These are phyloP conservation scores for Sequoia sempervirens DNA, from an alignment of 75 land plant species.

Conservation along the genomic window DNA sequence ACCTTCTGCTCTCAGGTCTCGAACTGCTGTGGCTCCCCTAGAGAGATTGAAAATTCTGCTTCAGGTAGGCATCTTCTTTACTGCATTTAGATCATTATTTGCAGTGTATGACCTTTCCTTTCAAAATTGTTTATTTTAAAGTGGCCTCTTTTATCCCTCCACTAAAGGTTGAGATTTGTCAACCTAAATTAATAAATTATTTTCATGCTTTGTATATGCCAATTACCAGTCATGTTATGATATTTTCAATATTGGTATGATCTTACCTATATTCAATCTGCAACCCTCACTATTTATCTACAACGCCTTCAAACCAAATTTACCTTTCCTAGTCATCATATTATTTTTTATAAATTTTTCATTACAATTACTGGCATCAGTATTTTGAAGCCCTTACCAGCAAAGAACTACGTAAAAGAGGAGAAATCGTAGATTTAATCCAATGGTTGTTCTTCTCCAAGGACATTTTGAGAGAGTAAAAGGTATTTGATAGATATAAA, in stretches of 20 bases:
- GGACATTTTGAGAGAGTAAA: background rate
- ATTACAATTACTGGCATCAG: background rate
- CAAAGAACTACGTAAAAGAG: background rate
- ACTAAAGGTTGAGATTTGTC: background rate
- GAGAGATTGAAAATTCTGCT: conserved; percentile 88
- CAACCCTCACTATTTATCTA: no score
- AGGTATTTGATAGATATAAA: background rate
- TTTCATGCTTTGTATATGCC: background rate
- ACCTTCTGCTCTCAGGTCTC: conserved; percentile 60
- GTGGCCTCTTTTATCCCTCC: background rate
- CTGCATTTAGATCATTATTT: background rate
- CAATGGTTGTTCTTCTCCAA: background rate
- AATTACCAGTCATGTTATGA: background rate
- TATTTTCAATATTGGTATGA: no score
- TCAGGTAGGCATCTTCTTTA: conserved; percentile 44
- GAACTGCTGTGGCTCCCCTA: conserved; percentile 93
- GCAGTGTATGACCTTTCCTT: background rate
- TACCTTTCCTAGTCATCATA: background rate
- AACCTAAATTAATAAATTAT: background rate
- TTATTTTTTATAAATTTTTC: no score
- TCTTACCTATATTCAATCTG: background rate
- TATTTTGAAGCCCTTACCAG: background rate
- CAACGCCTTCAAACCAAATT: background rate
- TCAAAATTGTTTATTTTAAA: background rate
- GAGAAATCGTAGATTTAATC: background rate